Percentiles rank a stretch among this genome's conserved stretches.
Conservation (phyloP, 148 eudicot species). For the Mesembryanthemum crystallinum region DNA sequence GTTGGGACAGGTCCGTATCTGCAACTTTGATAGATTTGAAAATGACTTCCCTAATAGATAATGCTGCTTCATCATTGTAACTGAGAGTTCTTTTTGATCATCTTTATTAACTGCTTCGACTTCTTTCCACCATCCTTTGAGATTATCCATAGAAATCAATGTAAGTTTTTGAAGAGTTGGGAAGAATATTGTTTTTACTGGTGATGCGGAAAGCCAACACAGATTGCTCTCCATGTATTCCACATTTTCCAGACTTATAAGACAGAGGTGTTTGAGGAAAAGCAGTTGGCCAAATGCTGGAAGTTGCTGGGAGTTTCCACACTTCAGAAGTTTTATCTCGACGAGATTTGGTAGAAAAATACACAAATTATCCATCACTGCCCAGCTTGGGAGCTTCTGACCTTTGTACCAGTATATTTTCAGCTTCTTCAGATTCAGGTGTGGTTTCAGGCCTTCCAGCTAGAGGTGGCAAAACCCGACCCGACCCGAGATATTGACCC, state of each 20-base stretch:
- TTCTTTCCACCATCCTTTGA: constrained; percentile 36
- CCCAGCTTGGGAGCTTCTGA: constrained; percentile 25
- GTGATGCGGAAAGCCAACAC: background rate
- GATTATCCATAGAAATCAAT: background rate
- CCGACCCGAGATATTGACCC: no score
- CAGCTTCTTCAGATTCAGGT: constrained; percentile 14
- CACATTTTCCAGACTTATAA: background rate
- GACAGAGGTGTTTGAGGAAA: constrained; percentile 10
- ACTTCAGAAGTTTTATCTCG: background rate
- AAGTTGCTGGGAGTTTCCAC: background rate
- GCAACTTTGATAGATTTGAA: background rate
- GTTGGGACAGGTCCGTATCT: background rate
- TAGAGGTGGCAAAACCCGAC: no score
- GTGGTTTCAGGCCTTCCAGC: constrained; percentile 29
- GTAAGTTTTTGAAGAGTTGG: constrained; percentile 31
- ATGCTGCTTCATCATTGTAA: background rate
- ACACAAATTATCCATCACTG: constrained; percentile 2
- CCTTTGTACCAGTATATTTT: constrained; percentile 4
- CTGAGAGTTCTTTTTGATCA: background rate
- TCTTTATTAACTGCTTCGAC: background rate
- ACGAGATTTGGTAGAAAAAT: constrained; percentile 21
- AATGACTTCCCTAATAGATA: constrained; percentile 13
- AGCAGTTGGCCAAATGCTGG: constrained; percentile 22
- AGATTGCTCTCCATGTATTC: constrained; percentile 14
- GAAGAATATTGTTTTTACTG: constrained; percentile 21